Conservation (phyloP, 345 rosid genomes). For the Hibiscus trionum region DNA sequence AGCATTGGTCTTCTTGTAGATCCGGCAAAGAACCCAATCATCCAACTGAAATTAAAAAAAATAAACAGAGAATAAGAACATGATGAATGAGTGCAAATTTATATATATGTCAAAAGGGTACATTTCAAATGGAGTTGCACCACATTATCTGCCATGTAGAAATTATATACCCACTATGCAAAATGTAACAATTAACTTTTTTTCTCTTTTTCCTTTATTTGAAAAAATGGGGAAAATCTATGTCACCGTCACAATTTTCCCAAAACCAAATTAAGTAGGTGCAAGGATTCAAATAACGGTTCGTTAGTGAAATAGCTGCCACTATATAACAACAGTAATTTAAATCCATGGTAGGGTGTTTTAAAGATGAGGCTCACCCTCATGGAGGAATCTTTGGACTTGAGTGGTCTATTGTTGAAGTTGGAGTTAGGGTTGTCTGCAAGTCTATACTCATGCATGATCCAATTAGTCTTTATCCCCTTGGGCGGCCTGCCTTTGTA, state of each 20-base stretch:
- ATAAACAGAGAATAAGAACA: not conserved
- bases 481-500: conserved; percentile 92
- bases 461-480: conserved; percentile 92
- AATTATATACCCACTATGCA: not conserved
- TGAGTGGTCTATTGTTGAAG: conserved; percentile 26
- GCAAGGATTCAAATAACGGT: no score
- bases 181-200: not conserved
- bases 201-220: not conserved
- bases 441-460: conserved; percentile 96
- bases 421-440: conserved; percentile 27
- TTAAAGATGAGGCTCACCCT: conserved; percentile 44
- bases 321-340: no score
- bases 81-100: not conserved
- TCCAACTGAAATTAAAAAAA: conserved; percentile 47
- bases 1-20: conserved; percentile 68
- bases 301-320: no score
- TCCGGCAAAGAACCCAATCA: conserved; percentile 98
- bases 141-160: not conserved
- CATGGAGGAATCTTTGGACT: conserved; percentile 73
- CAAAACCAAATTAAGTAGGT: not conserved
- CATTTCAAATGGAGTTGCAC: not conserved
- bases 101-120: not conserved
- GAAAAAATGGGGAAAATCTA: not conserved
- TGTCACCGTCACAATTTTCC: conserved; percentile 1
- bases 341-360: not conserved